A percentile compares a stretch with the other conserved stretches of the same genome.
phyloP scores from a whole-genome alignment of 768 basidiomycete genomes.

The Mycena olivaceomarginata region DNA sequence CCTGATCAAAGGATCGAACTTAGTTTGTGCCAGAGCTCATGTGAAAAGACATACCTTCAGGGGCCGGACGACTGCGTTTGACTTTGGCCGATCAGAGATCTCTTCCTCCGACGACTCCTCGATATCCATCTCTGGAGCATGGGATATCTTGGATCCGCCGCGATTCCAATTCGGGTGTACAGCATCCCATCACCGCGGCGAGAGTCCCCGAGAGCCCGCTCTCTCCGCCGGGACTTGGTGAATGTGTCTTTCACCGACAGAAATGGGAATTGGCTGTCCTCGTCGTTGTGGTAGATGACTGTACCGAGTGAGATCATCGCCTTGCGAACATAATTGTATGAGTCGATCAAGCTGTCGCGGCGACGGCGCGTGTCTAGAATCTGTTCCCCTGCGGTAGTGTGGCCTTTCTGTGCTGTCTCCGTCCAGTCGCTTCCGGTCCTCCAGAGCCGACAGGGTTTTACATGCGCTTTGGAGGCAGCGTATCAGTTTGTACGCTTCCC shows the following conservation, averaged over 20 bases:
- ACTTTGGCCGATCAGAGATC: background rate
- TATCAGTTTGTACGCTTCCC: conserved; percentile 11
- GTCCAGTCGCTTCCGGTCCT: too few species aligned
- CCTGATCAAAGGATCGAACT: background rate
- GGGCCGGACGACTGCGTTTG: background rate
- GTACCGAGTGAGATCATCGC: conserved; percentile 1
- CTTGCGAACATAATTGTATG: too few species aligned
- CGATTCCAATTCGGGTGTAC: conserved; percentile 1
- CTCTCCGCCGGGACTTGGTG: too few species aligned
- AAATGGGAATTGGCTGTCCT: background rate
- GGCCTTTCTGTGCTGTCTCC: too few species aligned
- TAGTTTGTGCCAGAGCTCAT: background rate
- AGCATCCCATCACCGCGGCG: conserved; percentile 15
- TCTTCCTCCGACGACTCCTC: too few species aligned
- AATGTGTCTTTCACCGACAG: too few species aligned
- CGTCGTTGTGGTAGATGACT: background rate
- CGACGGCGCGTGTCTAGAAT: too few species aligned
- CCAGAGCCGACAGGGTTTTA: background rate
- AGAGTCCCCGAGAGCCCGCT: background rate
- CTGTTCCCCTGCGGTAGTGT: too few species aligned
- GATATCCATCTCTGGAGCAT: too few species aligned
- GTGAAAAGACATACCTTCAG: background rate
- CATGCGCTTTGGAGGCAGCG: conserved; percentile 1
- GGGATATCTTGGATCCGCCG: background rate
- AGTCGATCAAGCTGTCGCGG: too few species aligned